Evolutionary conservation across 1,139 yeast species (phyloP), one percentile per base, ranked within the genome.

Genomic region (Sugiyamaella pinicola): DNA sequence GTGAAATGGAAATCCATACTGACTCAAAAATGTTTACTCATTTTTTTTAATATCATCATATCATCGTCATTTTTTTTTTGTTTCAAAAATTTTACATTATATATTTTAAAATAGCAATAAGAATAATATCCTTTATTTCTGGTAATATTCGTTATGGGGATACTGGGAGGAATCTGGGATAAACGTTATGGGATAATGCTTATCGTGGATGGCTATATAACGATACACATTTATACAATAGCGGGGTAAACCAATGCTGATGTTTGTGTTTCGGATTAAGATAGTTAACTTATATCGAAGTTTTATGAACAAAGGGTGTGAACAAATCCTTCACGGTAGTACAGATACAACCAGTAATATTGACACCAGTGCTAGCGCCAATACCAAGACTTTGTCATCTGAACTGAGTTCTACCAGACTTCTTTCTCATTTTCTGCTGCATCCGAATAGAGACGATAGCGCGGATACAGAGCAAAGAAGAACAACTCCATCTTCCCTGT

Each of bases 1-100:
- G 73, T 52, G 83, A 81, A 59, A 91, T 91, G 99, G 84, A 79
- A 33, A 79, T 91, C 45, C 97, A 91, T 68, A 83, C 80, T 47
- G 83, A 80, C 22, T 87, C 96, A 2, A 76, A 80, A 60, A 83
- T 89, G 61, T 83, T 85, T 70, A 91, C 97, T 3, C 96, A 90
- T 67, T 91, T 85, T 69, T 85, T 84, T 62, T 87, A 74, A 57
- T 15, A 39, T 26, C 7, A 9, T 24, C n/a, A n/a, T n/a, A n/a
- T 26, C 31, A 26, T 26, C n/a, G 9, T 26, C 35, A 37, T 24
- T 13, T n/a, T 19, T 33, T 21, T 33, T 17, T 43, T n/a, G 31
- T 43, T 29, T 31, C 4, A 19, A 19, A 22, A 21, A 10, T 9
- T 29, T 29, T 42, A 18, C 19, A 42, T 6, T 42, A 19, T 42